These are phyloP conservation scores for Fusarium tjaetaba DNA, from an alignment of 2,329 filamentous ascomycete genomes.

Conservation along the genomic window DNA sequence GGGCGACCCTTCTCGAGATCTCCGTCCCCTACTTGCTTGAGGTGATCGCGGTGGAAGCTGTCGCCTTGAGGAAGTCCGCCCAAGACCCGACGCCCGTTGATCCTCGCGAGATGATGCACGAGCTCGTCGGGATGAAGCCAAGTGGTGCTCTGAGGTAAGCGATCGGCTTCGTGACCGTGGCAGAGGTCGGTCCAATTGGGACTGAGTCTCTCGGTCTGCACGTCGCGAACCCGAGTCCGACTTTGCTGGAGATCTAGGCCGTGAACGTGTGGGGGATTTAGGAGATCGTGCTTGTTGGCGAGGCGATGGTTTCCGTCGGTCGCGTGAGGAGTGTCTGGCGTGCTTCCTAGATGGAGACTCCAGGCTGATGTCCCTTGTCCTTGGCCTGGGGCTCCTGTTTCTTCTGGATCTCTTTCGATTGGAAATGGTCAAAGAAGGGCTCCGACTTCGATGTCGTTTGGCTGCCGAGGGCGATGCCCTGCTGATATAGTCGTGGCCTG, in stretches of 20 bases:
- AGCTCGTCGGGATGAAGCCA: slow-evolving; percentile 31
- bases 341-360: slow-evolving; percentile 48
- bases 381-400: slow-evolving; percentile 49
- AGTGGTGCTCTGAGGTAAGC: slow-evolving; percentile 31
- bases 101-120: slow-evolving; percentile 40
- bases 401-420: slow-evolving; percentile 54
- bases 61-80: slow-evolving; percentile 33
- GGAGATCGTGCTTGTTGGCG: slow-evolving; percentile 45
- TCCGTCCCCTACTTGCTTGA: slow-evolving; percentile 40
- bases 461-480: slow-evolving; percentile 51
- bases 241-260: slow-evolving; percentile 41
- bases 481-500: slow-evolving; percentile 42
- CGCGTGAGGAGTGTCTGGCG: slow-evolving; percentile 47
- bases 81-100: slow-evolving; percentile 32
- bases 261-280: slow-evolving; percentile 44
- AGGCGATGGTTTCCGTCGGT: slow-evolving; percentile 46
- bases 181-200: slow-evolving; percentile 29
- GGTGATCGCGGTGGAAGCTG: slow-evolving; percentile 44
- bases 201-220: slow-evolving; percentile 39
- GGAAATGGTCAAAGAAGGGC: slow-evolving; percentile 50
- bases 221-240: slow-evolving; percentile 42
- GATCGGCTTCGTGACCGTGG: slow-evolving; percentile 42
- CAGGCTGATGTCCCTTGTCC: slow-evolving; percentile 54
- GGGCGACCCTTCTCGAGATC: slow-evolving; percentile 43
- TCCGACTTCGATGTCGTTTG: slow-evolving; percentile 56